Conservation (phyloP, 495 filamentous ascomycete genomes). For the Hyaloscypha hepaticicola region DNA sequence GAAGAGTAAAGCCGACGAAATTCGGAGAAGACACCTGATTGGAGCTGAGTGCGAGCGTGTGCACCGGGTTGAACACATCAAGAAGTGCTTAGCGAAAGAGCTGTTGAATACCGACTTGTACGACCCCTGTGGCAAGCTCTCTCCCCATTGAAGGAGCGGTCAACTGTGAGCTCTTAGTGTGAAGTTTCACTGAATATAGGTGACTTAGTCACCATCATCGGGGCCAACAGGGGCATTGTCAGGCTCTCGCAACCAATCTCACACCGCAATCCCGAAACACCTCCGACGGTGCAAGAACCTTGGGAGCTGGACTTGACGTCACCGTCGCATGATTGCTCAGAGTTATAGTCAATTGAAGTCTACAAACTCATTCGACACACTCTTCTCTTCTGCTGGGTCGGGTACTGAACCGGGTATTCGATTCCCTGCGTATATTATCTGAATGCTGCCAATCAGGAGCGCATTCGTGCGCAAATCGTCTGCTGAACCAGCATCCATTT, state of each 20-base stretch:
- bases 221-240: background rate
- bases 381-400: background rate
- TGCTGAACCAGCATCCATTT: background rate
- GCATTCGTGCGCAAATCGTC: background rate
- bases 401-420: background rate
- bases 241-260: background rate
- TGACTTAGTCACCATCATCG: background rate
- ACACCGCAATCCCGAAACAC: background rate
- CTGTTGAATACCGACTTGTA: background rate
- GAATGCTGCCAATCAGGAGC: background rate
- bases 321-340: background rate
- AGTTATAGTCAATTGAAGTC: background rate
- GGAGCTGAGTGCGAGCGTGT: background rate
- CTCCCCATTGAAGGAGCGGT: background rate
- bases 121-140: no score
- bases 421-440: background rate
- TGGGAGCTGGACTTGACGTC: background rate
- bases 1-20: background rate
- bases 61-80: background rate
- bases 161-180: background rate
- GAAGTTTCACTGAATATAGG: background rate
- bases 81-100: background rate
- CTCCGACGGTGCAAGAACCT: background rate
- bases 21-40: background rate
- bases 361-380: background rate